These are phyloP conservation scores for Linnemannia zychae DNA, from an alignment of 192 early-diverging fungal species.

Conservation along the genomic window DNA sequence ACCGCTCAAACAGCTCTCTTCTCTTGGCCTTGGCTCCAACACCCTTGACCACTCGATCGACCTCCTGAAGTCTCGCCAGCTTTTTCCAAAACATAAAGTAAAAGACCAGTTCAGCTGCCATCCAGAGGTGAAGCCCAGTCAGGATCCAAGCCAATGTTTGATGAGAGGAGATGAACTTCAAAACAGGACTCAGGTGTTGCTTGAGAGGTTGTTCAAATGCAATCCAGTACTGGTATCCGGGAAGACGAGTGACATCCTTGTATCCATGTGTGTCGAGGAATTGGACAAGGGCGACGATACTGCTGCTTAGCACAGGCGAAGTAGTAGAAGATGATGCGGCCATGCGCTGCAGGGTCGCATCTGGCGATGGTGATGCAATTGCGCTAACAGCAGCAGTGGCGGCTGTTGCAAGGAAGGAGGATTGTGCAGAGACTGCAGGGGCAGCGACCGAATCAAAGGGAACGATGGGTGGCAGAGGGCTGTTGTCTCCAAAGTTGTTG, in stretches of 20 bases:
- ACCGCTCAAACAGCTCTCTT: conserved; percentile 35
- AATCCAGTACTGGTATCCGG: conserved; percentile 22
- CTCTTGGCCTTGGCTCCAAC: conserved; percentile 20
- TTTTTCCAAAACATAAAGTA: conserved; percentile 42
- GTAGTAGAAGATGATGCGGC: background rate
- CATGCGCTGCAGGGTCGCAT: background rate
- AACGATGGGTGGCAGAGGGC: background rate
- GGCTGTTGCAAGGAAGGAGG: background rate
- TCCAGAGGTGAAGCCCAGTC: conserved; percentile 31
- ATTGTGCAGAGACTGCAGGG: background rate
- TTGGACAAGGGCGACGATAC: background rate
- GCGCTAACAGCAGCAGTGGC: background rate
- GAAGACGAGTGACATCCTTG: conserved; percentile 12
- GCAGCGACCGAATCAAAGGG: conserved; percentile 8
- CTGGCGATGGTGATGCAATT: background rate
- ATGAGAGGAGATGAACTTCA: conserved; percentile 34
- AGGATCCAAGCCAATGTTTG: conserved; percentile 27
- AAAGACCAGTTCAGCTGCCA: conserved; percentile 38
- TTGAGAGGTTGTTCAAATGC: conserved; percentile 20
- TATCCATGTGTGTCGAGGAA: conserved; percentile 27
- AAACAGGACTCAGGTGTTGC: conserved; percentile 1
- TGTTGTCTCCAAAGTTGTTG: background rate
- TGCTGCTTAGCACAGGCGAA: background rate
- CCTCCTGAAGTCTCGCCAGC: conserved; percentile 11
- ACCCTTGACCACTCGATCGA: conserved; percentile 32